Percentiles rank a stretch among this genome's conserved stretches.
phyloP scores from a whole-genome alignment of 495 filamentous ascomycete species.

The Xeromyces bisporus region DNA sequence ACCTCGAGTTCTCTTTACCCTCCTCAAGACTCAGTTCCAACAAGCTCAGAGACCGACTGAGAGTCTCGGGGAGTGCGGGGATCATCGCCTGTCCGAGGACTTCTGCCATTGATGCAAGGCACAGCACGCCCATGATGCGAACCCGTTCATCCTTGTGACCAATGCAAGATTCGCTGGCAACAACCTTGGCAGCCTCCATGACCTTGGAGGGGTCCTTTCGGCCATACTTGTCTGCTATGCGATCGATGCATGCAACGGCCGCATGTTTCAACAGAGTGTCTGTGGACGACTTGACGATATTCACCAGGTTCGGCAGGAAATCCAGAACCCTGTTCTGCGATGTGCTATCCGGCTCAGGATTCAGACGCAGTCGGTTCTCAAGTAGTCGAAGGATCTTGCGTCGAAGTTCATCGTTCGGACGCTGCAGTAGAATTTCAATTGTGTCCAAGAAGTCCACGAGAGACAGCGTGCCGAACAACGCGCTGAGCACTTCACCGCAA shows the following conservation, averaged over 20 bases:
- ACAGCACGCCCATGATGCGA: constrained; percentile 67
- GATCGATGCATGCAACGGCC: constrained; percentile 73
- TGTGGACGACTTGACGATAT: constrained; percentile 51
- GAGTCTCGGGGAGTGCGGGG: constrained; percentile 57
- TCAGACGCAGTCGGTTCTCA: constrained; percentile 52
- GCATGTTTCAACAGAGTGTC: constrained; percentile 61
- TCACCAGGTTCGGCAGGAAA: constrained; percentile 60
- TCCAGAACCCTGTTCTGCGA: constrained; percentile 54
- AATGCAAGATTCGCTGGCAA: constrained; percentile 61
- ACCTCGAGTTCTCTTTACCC: constrained; percentile 33
- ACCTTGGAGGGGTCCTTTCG: constrained; percentile 62
- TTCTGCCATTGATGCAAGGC: constrained; percentile 72
- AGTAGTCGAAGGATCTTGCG: constrained; percentile 67
- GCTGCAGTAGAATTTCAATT: constrained; percentile 57
- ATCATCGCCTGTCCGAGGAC: constrained; percentile 74
- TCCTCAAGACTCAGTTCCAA: constrained; percentile 42
- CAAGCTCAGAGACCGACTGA: constrained; percentile 51
- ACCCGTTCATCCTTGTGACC: constrained; percentile 54
- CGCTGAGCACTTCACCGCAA: constrained; percentile 51
- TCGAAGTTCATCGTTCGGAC: constrained; percentile 51
- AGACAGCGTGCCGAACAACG: constrained; percentile 61
- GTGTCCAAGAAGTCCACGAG: constrained; percentile 72
- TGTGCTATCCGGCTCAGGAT: constrained; percentile 43
- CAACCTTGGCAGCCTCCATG: constrained; percentile 44
- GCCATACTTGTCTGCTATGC: constrained; percentile 80